phyloP scores from a whole-genome alignment of 2,329 filamentous ascomycete genomes.

The Balansia obtecta region DNA sequence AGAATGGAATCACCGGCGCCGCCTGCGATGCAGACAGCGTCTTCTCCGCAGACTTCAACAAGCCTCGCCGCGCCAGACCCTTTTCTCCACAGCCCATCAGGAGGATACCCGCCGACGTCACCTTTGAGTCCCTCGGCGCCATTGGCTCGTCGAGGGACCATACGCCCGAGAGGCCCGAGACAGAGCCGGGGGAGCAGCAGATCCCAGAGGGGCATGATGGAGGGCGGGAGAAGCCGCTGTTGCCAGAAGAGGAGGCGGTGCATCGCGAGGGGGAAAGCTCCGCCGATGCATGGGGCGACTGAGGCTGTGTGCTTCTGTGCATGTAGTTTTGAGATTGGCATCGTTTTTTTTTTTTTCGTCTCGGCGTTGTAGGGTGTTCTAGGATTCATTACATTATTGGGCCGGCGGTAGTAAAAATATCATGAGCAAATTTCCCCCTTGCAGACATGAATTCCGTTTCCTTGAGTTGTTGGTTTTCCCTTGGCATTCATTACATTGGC shows the following conservation, averaged over 20 bases:
- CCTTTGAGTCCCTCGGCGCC: constrained; percentile 24
- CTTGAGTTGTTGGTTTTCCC: background rate
- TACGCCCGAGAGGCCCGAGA: background rate
- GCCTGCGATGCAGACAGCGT: constrained; percentile 35
- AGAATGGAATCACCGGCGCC: no score
- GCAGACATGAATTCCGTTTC: background rate
- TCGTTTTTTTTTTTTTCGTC: background rate
- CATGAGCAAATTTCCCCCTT: background rate
- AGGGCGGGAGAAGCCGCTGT: background rate
- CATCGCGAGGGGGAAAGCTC: background rate
- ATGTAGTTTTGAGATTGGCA: background rate
- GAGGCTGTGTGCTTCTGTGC: background rate
- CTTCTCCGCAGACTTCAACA: constrained; percentile 40
- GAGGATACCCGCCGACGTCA: constrained; percentile 27
- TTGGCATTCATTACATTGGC: background rate
- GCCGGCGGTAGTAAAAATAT: background rate
- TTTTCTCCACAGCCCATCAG: constrained; percentile 46
- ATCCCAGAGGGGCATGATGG: background rate
- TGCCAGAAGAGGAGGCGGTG: background rate
- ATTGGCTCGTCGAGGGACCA: constrained; percentile 6
- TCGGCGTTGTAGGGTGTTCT: background rate
- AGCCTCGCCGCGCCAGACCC: constrained; percentile 40
- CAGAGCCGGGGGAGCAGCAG: constrained; percentile 3
- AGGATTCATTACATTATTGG: background rate
- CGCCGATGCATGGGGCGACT: constrained; percentile 1